Conservation (phyloP, 108 stramenopile species). For the Mayamaea pseudoterrestris region DNA sequence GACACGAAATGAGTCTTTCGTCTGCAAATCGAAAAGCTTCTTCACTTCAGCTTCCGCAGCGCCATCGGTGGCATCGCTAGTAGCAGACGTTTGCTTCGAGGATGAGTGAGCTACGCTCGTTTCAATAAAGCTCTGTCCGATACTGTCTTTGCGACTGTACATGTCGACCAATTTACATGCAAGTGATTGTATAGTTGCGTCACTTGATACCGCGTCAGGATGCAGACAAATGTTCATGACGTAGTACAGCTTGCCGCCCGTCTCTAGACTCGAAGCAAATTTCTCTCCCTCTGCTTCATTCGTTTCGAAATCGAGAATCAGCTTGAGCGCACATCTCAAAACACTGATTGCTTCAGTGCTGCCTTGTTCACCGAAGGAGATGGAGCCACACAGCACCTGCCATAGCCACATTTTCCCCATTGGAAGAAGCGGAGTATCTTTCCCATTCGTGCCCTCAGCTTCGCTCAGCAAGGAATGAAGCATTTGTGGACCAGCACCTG, state of each 20-base stretch:
- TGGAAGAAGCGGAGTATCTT: constrained; percentile 19
- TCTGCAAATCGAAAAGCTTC: not conserved
- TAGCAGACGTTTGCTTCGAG: not conserved
- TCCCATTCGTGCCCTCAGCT: constrained; percentile 1
- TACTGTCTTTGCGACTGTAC: constrained; percentile 1
- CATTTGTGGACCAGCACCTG: constrained; percentile 23
- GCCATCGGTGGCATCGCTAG: not conserved
- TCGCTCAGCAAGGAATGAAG: constrained; percentile 26
- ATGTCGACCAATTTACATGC: constrained; percentile 15
- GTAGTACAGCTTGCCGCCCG: constrained; percentile 70
- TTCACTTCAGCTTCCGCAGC: constrained; percentile 1
- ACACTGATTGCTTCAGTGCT: constrained; percentile 22
- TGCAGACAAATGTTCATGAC: constrained; percentile 59
- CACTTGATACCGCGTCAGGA: constrained; percentile 41
- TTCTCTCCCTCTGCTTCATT: constrained; percentile 1
- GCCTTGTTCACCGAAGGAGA: constrained; percentile 8
- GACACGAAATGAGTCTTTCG: not conserved
- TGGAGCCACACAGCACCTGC: constrained; percentile 35
- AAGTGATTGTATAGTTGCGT: constrained; percentile 15
- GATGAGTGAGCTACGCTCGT: constrained; percentile 39
- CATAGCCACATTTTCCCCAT: constrained; percentile 70
- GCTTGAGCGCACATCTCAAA: constrained; percentile 22
- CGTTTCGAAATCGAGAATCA: constrained; percentile 43
- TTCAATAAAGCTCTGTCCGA: constrained; percentile 16
- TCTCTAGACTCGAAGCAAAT: not conserved